These are phyloP conservation scores for Phytophthora megakarya DNA, from an alignment of 352 stramenopile genomes.

Conservation along the genomic window DNA sequence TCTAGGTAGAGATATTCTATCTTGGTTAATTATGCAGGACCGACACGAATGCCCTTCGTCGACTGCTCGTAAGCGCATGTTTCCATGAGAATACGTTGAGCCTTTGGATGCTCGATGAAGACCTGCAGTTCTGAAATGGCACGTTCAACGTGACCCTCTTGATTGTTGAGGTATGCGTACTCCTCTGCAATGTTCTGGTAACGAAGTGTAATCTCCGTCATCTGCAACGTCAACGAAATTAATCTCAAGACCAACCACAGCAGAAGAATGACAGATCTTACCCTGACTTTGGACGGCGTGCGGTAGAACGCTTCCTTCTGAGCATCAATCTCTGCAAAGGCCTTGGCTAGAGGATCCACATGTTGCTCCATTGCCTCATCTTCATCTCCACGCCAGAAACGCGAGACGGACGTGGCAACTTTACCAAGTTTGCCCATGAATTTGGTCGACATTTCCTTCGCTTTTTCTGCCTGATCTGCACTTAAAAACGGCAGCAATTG, in stretches of 20 bases:
- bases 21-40: constrained; percentile 43
- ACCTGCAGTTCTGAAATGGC: constrained; percentile 72
- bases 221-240: constrained; percentile 37
- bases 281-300: constrained; percentile 67
- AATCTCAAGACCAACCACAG: neutral
- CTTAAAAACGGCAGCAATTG: constrained; percentile 74
- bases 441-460: constrained; percentile 84
- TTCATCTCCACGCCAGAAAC: constrained; percentile 72
- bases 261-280: constrained; percentile 31
- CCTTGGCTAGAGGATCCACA: constrained; percentile 42
- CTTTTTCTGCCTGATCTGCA: constrained; percentile 71
- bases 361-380: constrained; percentile 43
- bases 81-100: constrained; percentile 72
- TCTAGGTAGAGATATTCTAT: constrained; percentile 17
- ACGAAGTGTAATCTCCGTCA: constrained; percentile 74
- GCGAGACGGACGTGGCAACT: constrained; percentile 61
- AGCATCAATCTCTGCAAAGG: constrained; percentile 54
- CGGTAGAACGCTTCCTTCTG: constrained; percentile 73
- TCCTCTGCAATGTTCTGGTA: constrained; percentile 78
- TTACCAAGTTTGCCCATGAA: constrained; percentile 77
- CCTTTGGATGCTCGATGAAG: constrained; percentile 77
- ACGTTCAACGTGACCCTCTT: constrained; percentile 72
- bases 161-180: constrained; percentile 62
- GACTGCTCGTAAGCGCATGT: constrained; percentile 60
- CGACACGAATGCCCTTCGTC: constrained; percentile 74